Base-by-base conservation (phyloP, 2,329 filamentous ascomycete species). In the Fusarium cyanostomum region DNA sequence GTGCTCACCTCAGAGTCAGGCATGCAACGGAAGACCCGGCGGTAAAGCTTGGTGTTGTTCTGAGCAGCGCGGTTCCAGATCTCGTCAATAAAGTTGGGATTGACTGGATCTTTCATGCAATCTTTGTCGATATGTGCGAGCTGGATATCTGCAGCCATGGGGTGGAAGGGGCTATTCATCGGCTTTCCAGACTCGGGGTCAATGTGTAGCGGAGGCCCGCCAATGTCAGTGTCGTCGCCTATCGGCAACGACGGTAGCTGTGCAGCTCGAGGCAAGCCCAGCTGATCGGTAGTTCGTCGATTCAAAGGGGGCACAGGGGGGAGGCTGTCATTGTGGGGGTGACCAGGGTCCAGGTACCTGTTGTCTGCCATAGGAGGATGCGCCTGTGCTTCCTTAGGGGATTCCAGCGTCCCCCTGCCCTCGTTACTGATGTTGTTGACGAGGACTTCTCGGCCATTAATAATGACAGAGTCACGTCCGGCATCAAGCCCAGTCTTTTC, bases 41-140 rank as follows among this genome's bases (percentile, higher is more conserved):
- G 90, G 79, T 92, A 99, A 43, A 99, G 85, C 73, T 93, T 94
- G 4, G 95, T 99, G 75, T 99, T 99, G 80, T 98, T 98, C 63
- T 91, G 88, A 1, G 95, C 95, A 50, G 93, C 88, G 15, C 88
- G 84, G 65, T 90, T 89, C 96, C 96, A 99, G 2, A 92, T 88
- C 62, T 96, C 91, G 41, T 95, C 86, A 73, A 92, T 91, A 77
- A 99, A 99, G 2, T 84, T 80, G 51, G 92, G 85, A 56, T 89
- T 89, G 35, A 99, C 79, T 0, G 96, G 95, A 76, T 99, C 95
- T 13, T 84, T 86, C 93, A 99, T 99, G 78, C 94, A 98, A 74
- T 98, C 91, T 69, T 94, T 92, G 62, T 92, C 88, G 24, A 99
- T 86, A 30, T 86, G 80, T 0, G 92, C 92, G 16, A 84, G 85